Conservation (phyloP, 805 yeast genomes). For the Schizosaccharomyces osmophilus region DNA sequence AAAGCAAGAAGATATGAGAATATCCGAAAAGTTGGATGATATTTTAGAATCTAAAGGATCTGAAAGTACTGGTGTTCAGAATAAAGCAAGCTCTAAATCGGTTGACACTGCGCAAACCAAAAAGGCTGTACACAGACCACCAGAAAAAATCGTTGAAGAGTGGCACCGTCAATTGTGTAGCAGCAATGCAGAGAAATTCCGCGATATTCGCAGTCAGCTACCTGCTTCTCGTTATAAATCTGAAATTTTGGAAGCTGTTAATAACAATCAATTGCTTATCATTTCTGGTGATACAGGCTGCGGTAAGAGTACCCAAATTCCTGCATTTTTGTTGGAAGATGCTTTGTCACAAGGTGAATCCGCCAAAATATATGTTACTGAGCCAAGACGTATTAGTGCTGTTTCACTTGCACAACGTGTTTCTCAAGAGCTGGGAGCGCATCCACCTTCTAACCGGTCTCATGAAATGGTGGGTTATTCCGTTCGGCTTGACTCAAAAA, state of each 20-base stretch:
- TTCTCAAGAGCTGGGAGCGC: constrained; percentile 39
- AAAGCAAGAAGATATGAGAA: neutral
- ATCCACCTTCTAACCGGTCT: constrained; percentile 42
- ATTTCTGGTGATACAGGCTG: constrained; percentile 11
- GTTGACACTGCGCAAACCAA: no score
- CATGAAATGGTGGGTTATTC: constrained; percentile 59
- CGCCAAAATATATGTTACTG: constrained; percentile 9
- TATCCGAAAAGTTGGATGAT: neutral
- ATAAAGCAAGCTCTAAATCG: no score
- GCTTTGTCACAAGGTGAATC: constrained; percentile 5
- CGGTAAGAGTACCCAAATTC: constrained; percentile 11
- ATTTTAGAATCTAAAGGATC: neutral
- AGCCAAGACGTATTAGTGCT: constrained; percentile 12
- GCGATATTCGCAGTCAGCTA: neutral
- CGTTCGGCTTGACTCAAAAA: constrained; percentile 22
- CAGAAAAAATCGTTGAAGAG: neutral
- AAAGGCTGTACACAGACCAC: neutral
- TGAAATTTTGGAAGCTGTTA: neutral
- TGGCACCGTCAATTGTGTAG: neutral
- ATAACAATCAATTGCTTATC: constrained; percentile 3
- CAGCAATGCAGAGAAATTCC: neutral
- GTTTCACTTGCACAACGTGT: constrained; percentile 49
- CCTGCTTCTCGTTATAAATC: neutral
- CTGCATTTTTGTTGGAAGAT: constrained; percentile 9
- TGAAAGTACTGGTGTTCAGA: neutral